These are phyloP conservation scores for Ustilago nuda DNA, from an alignment of 1,284 basidiomycete genomes.

Conservation along the genomic window DNA sequence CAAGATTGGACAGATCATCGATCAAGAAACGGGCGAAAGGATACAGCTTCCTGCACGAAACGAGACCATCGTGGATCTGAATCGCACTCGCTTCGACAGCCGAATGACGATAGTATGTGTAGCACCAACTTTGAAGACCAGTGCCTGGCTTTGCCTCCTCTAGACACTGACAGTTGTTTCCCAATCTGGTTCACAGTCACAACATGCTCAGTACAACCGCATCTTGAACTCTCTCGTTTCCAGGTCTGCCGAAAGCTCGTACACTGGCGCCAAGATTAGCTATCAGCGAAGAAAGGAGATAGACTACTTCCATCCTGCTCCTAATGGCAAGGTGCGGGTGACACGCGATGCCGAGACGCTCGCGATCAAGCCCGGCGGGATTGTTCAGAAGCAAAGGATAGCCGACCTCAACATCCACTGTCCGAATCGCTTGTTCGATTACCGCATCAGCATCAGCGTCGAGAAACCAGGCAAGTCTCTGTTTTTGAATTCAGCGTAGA, in stretches of 20 bases:
- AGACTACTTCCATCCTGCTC: slow-evolving; percentile 80
- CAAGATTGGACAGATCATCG: slow-evolving; percentile 85
- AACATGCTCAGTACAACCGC: slow-evolving; percentile 86
- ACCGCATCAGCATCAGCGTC: slow-evolving; percentile 88
- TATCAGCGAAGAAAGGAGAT: slow-evolving; percentile 83
- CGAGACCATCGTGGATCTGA: slow-evolving; percentile 77
- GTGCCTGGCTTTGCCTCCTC: background rate
- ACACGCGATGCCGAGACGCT: slow-evolving; percentile 83
- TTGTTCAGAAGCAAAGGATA: slow-evolving; percentile 82
- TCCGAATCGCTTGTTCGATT: slow-evolving; percentile 86
- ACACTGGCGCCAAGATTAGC: slow-evolving; percentile 74
- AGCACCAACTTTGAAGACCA: background rate
- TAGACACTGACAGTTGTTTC: background rate
- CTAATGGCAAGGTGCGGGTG: slow-evolving; percentile 79
- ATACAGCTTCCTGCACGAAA: slow-evolving; percentile 79
- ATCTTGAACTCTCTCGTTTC: slow-evolving; percentile 79
- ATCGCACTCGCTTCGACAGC: slow-evolving; percentile 78
- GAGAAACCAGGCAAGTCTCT: slow-evolving; percentile 73
- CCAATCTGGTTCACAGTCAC: slow-evolving; percentile 73
- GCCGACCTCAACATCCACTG: slow-evolving; percentile 88
- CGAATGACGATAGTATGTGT: slow-evolving; percentile 85
- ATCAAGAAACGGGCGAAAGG: slow-evolving; percentile 75
- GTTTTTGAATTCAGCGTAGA: background rate
- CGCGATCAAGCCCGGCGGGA: slow-evolving; percentile 71
- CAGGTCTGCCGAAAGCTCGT: slow-evolving; percentile 67